These are phyloP conservation scores for Sporothrix schenckii DNA, from an alignment of 2,329 filamentous ascomycete genomes.

Conservation along the genomic window DNA sequence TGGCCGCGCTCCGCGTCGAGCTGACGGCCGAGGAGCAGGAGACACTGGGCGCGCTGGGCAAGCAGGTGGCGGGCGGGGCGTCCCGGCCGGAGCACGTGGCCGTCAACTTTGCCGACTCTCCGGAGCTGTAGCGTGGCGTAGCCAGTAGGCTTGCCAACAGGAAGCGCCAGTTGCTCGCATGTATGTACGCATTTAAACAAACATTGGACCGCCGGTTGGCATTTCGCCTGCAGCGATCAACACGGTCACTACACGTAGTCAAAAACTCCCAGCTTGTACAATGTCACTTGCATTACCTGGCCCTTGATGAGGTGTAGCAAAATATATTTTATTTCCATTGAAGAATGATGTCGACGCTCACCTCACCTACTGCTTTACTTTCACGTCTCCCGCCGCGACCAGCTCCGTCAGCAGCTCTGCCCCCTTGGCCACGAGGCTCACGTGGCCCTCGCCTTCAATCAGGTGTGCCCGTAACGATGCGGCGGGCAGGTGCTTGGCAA, in stretches of 20 bases:
- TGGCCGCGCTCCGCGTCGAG: background rate
- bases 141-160: background rate
- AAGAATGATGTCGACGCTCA: background rate
- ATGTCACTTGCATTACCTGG: no score
- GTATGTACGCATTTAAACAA: no score
- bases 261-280: no score
- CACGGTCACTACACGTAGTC: no score
- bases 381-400: background rate
- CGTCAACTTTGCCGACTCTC: background rate
- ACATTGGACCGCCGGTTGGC: no score
- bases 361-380: background rate
- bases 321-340: no score
- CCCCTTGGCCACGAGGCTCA: constrained; percentile 25
- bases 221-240: no score
- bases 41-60: background rate
- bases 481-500: constrained; percentile 13
- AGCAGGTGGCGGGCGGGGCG: constrained; percentile 1
- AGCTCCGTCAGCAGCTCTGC: constrained; percentile 9
- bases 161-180: background rate
- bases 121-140: background rate
- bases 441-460: constrained; percentile 23
- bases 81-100: background rate
- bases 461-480: background rate
- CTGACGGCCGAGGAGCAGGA: background rate
- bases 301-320: no score